Conservation (phyloP, 163 green algal species). For the Scenedesmus sp. region DNA sequence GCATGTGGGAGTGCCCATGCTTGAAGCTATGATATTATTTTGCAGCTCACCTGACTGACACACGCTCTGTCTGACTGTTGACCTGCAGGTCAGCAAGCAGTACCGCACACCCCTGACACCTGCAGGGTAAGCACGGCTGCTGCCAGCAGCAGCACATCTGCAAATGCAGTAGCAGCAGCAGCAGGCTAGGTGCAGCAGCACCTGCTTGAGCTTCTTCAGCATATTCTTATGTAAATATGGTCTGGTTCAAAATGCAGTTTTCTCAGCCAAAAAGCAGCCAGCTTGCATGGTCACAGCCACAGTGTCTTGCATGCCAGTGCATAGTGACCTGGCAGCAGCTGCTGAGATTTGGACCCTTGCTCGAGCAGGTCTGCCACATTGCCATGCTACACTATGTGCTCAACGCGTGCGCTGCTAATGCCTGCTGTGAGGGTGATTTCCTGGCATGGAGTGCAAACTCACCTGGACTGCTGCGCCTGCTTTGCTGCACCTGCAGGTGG, state of each 20-base stretch:
- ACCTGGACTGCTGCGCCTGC: too few relatives aligned
- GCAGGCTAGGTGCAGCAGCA: background rate
- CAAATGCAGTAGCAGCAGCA: background rate
- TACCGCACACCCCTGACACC: conserved; percentile 74
- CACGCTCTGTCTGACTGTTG: background rate
- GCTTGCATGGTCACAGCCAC: background rate
- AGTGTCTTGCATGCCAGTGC: background rate
- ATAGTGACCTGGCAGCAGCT: too few relatives aligned
- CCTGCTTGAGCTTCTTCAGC: background rate
- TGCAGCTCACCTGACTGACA: background rate
- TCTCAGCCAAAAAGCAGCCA: background rate
- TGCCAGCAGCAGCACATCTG: background rate
- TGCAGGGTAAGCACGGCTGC: background rate
- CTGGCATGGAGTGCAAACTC: too few relatives aligned
- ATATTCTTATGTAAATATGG: background rate
- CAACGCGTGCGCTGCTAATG: too few relatives aligned
- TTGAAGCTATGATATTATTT: background rate
- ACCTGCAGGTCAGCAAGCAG: conserved; percentile 51
- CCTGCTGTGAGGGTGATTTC: too few relatives aligned
- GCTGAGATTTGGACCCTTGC: too few relatives aligned
- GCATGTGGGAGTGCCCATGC: background rate
- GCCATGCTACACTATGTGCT: too few relatives aligned
- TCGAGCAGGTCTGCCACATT: too few relatives aligned
- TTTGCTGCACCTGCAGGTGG: conserved; percentile 57
- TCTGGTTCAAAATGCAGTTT: background rate